Base-by-base conservation (phyloP, 768 basidiomycete genomes). In the Pholiota conissans region DNA sequence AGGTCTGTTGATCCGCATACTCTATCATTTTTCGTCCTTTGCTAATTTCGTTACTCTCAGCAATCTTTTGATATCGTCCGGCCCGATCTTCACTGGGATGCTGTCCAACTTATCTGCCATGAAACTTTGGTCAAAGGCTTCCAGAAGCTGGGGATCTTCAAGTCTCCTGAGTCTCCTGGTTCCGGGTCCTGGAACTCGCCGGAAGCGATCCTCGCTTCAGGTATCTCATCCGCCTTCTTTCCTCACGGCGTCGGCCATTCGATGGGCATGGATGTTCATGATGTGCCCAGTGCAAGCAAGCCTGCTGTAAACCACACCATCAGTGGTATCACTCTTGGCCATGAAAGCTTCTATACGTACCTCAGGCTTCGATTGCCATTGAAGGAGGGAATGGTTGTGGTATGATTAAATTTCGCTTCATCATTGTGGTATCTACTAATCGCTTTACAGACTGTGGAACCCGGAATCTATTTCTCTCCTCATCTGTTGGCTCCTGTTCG, bases 221-320 rank as follows among this genome's bases (percentile, higher is more conserved):
- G 94, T 0, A 73, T 91, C 40, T 87, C 87, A 60, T 74, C 86
- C 1, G 91, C 93, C 0, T 98, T 98, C 79, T 98, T 92, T 82
- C 95, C 95, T 9, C 95, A 98, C 67, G 96, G 95, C 2, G 76
- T 90, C 35, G 93, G 94, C 0, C 95, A 98, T 69, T 90, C 90
- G 5, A 76, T 98, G 39, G 96, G 96, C 10, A 77, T 97, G 72
- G 96, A 98, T 68, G 95, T 98, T 1, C 96, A 97, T 67, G 95
- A 97, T 65, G 91, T 90, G 1, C 90, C 93, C 0, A 84, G 80
- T 46, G 88, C 89, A n/a, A 90, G 83, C 70, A 91, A 86, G 68
- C 92, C 89, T n/a, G 69, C 57, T 8, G 73, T 75, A 14, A 89
- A 84, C 63, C 73, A 74, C 0, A 86, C 83, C 2, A 79, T 86